These are phyloP conservation scores for Backusella tuberculispora DNA, from an alignment of 192 early-diverging fungal genomes.

Conservation along the genomic window DNA sequence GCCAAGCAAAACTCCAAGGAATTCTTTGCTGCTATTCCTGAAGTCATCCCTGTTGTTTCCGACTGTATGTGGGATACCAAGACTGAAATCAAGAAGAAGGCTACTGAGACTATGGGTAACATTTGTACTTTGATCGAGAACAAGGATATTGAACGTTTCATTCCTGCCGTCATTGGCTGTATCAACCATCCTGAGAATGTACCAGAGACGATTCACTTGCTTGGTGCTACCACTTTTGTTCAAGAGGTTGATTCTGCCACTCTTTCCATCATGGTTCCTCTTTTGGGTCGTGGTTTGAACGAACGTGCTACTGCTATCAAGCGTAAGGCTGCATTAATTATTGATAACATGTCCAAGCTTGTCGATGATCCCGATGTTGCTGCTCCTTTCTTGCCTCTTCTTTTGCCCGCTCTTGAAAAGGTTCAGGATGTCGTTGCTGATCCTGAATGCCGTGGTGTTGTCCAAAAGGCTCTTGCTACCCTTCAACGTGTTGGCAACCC, in stretches of 20 bases:
- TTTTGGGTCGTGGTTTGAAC: conserved; percentile 70
- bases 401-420: conserved; percentile 78
- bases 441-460: conserved; percentile 76
- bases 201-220: conserved; percentile 73
- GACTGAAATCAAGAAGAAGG: conserved; percentile 67
- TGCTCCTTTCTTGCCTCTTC: conserved; percentile 76
- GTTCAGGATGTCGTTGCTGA: conserved; percentile 76
- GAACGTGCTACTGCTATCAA: conserved; percentile 73
- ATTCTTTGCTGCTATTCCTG: conserved; percentile 52
- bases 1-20: conserved; percentile 52
- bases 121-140: conserved; percentile 75
- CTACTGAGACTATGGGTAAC: conserved; percentile 65
- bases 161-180: conserved; percentile 71
- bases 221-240: conserved; percentile 83
- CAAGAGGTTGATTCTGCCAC: conserved; percentile 74
- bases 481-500: conserved; percentile 66
- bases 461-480: conserved; percentile 69
- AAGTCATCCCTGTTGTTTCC: conserved; percentile 74
- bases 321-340: conserved; percentile 78
- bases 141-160: conserved; percentile 78
- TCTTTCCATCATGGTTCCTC: conserved; percentile 80
- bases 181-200: conserved; percentile 82
- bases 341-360: conserved; percentile 92
- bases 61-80: conserved; percentile 85
- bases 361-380: conserved; percentile 82